A percentile compares a stretch with the other conserved stretches of the same genome.
phyloP scores from a whole-genome alignment of 805 yeast species.

The Diddensiella transvaalensis region DNA sequence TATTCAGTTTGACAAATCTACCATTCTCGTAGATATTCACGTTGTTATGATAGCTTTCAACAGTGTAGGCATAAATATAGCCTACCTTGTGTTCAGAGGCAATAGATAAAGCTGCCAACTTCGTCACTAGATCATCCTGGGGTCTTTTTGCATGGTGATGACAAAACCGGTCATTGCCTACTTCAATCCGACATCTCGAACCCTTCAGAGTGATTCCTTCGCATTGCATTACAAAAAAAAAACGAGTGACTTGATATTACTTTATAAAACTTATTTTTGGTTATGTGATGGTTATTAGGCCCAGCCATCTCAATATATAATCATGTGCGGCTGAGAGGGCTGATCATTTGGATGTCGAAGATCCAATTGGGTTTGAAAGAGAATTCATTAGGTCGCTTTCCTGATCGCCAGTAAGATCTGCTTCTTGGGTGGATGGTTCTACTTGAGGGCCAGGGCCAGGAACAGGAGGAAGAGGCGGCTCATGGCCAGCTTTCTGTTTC shows the following conservation, averaged over 20 bases:
- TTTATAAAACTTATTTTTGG: too few relatives aligned
- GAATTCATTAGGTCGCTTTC: background rate
- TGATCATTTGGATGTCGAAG: too few relatives aligned
- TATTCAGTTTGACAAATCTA: conserved; percentile 12
- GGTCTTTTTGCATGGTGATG: conserved; percentile 18
- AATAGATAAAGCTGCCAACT: conserved; percentile 5
- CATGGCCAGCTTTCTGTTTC: background rate
- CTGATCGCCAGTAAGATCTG: conserved; percentile 1
- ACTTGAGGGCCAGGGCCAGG: background rate
- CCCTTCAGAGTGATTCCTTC: conserved; percentile 26
- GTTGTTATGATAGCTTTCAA: conserved; percentile 21
- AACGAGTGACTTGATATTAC: too few relatives aligned
- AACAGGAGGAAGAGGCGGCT: background rate
- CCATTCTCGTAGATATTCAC: conserved; percentile 24
- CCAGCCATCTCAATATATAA: too few relatives aligned
- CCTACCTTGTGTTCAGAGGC: conserved; percentile 20
- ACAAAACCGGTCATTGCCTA: conserved; percentile 17
- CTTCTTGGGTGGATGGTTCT: background rate
- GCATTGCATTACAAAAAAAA: conserved; percentile 16
- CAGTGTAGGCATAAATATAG: conserved; percentile 30
- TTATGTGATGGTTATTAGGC: too few relatives aligned
- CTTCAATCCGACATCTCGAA: conserved; percentile 18
- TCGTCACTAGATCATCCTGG: conserved; percentile 1
- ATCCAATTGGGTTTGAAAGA: background rate
- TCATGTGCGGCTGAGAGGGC: too few relatives aligned